phyloP scores from a whole-genome alignment of 495 filamentous ascomycete genomes.

The Margaritispora aquatica region DNA sequence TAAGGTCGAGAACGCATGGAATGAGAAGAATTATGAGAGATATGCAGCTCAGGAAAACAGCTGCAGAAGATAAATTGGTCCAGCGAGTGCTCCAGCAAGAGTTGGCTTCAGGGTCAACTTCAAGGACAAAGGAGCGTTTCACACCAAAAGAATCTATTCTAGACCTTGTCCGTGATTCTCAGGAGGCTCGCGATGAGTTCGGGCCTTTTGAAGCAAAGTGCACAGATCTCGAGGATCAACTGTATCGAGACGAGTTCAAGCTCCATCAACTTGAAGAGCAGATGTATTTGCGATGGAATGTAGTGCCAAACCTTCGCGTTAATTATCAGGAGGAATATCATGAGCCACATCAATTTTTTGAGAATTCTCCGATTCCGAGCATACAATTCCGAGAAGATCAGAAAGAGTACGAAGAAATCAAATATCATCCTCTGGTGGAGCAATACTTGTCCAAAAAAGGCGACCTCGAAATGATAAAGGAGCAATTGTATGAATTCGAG shows the following conservation, averaged over 20 bases:
- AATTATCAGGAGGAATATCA: not conserved
- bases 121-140: not conserved
- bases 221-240: slow-evolving; percentile 2
- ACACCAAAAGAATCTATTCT: not conserved
- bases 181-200: not conserved
- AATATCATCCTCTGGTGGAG: not conserved
- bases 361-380: not conserved
- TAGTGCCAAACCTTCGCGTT: not conserved
- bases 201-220: slow-evolving; percentile 10
- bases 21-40: slow-evolving; percentile 1
- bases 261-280: slow-evolving; percentile 5
- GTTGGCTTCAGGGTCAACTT: not conserved
- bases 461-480: slow-evolving; percentile 4
- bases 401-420: not conserved
- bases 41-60: not conserved
- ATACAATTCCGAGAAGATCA: not conserved
- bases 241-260: not conserved
- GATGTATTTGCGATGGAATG: not conserved
- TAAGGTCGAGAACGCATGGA: not conserved
- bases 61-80: not conserved
- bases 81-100: not conserved
- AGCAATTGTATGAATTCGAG: not conserved
- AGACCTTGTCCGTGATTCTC: slow-evolving; percentile 1
- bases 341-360: not conserved
- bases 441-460: slow-evolving; percentile 8